Percentiles rank a stretch among this genome's conserved stretches.
Conservation (phyloP, 345 rosid genomes). For the Brassica nigra region DNA sequence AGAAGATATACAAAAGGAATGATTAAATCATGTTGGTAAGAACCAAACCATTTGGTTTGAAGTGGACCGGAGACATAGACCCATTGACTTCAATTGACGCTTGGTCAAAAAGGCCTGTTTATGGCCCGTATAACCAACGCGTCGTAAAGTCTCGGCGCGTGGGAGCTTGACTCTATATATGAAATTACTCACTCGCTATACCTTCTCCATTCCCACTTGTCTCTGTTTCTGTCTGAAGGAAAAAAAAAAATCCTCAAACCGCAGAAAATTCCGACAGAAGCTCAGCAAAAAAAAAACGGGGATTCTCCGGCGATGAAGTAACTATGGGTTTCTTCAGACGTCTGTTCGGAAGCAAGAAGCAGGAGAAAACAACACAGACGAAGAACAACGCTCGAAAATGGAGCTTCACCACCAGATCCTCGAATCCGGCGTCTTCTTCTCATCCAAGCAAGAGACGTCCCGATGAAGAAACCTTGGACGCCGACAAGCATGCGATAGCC, state of each 20-base stretch:
- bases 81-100: background rate
- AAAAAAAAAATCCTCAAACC: background rate
- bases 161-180: conserved; percentile 14
- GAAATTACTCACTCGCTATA: background rate
- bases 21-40: background rate
- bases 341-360: conserved; percentile 62
- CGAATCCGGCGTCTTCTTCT: conserved; percentile 40
- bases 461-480: conserved; percentile 47
- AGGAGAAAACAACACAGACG: conserved; percentile 29
- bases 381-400: conserved; percentile 57
- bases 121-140: conserved; percentile 30
- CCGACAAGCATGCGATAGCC: conserved; percentile 78
- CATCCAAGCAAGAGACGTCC: conserved; percentile 24
- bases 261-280: background rate
- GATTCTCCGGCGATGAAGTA: conserved; percentile 41
- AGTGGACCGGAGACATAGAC: conserved; percentile 14
- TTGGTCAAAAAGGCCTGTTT: background rate
- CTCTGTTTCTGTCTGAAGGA: background rate
- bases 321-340: conserved; percentile 74
- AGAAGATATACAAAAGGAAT: too few species aligned
- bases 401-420: conserved; percentile 69
- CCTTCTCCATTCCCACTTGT: conserved; percentile 14
- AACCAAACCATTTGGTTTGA: conserved; percentile 10
- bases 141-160: background rate
- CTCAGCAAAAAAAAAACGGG: background rate